Evolutionary conservation across 1,284 basidiomycete species (phyloP), one percentile per base, ranked within the genome.

Genomic region (Tilletiaria anomala): DNA sequence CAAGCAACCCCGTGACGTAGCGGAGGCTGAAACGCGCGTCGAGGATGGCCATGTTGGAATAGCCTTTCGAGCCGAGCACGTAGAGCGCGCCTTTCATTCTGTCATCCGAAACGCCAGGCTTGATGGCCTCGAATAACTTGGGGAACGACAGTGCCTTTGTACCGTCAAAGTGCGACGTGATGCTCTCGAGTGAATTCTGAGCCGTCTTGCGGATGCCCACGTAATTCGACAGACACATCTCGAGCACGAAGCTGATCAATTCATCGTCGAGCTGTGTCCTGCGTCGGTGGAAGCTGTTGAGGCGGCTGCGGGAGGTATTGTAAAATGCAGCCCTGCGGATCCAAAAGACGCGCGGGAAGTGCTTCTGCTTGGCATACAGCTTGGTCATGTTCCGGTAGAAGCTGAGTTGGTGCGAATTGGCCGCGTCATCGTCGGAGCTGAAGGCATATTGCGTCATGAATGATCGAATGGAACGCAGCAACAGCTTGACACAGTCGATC

Each of bases 81-180:
- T 93, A 89, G 16, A 97, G 72, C 5, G 89, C 89, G 10, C 84
- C 83, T 70, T 97, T 97, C 79, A 93, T 93, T 38, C 82, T 76
- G 69, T 96, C 91, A 17, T 88, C 84, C 57, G 87, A 83, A 35
- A 24, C 11, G 19, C 14, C 3, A 16, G 32, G 80, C 41, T 71
- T 73, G 35, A 91, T 70, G 0, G 83, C 78, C 32, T 79, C 74
- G 56, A 91, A 80, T 24, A 63, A 42, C 18, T 72, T 72, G 1
- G 83, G 80, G 40, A 86, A 72, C 39, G 76, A 76, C 49, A 81
- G 75, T 46, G 78, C 73, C 46, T 82, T 82, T 2, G 84, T 82
- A 33, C 87, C 80, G 43, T 86, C 75, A 56, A 82, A 94, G 57
- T 81, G 79, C 76, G 83, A 54, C 18, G 75, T 78, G 40, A 79